These are phyloP conservation scores for Salvia sclarea DNA, from an alignment of 305 asterid species.

Conservation along the genomic window DNA sequence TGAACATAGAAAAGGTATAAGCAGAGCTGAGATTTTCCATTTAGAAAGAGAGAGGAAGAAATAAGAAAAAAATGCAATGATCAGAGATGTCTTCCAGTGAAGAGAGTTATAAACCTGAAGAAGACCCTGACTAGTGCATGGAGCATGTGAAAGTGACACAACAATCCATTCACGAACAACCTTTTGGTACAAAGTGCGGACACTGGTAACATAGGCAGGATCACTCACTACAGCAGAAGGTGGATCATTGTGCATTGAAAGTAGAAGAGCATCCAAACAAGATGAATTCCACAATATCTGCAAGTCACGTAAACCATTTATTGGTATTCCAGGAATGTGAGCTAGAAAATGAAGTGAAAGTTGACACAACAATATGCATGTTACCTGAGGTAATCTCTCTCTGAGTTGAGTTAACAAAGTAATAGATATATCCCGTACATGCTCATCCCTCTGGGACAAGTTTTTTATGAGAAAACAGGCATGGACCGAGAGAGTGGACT, in stretches of 20 bases:
- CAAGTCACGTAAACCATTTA: constrained; percentile 34
- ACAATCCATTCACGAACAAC: constrained; percentile 93
- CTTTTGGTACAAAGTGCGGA: constrained; percentile 92
- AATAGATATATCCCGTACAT: constrained; percentile 81
- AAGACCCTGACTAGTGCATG: constrained; percentile 99
- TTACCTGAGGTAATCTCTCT: constrained; percentile 96
- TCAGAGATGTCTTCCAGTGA: constrained; percentile 17
- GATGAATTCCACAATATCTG: constrained; percentile 97
- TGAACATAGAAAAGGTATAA: constrained; percentile 38
- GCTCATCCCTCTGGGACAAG: constrained; percentile 95
- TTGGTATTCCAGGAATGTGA: constrained; percentile 32
- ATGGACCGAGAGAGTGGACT: constrained; percentile 81
- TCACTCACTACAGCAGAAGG: constrained; percentile 88
- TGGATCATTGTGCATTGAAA: constrained; percentile 90
- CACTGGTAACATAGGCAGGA: constrained; percentile 90
- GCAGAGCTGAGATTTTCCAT: constrained; percentile 25
- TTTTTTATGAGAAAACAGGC: constrained; percentile 93
- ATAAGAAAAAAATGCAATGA: constrained; percentile 21
- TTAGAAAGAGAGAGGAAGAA: neutral
- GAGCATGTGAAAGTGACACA: constrained; percentile 96
- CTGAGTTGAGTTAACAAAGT: constrained; percentile 87
- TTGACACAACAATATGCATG: constrained; percentile 23
- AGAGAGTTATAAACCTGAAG: constrained; percentile 75
- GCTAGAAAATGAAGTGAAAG: constrained; percentile 35
- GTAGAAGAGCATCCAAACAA: constrained; percentile 87